Base-by-base conservation (phyloP, 208 protist genomes). In the Porcisia hertigi region DNA sequence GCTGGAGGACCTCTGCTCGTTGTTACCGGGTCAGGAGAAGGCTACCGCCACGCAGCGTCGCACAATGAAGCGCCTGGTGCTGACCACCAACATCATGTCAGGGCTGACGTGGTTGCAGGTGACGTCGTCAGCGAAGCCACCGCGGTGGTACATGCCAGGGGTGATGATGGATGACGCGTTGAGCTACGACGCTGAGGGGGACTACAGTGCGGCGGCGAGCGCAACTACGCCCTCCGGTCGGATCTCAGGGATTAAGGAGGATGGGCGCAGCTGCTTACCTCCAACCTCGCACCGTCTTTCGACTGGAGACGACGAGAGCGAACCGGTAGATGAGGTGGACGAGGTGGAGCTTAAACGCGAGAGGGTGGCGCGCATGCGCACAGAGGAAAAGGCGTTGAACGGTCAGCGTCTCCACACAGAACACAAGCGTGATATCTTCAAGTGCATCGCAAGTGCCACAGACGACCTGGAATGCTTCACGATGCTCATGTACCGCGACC, bases 391-490 rank as follows among this genome's bases (percentile, higher is more conserved):
- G 72, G 92, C 89, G 2, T 75, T 88, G 41, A 82, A 86, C 36
- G 90, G 88, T 1, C 92, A 96, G 73, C 83, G 90, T 16, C 81
- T 96, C 25, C 93, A 84, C 73, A 92, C 90, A 34, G 90, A 96
- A 63, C 83, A 90, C 72, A 92, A 93, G 81, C 82, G 84, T 3
- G 90, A 94, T 36, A 87, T 96, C 45, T 96, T 96, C 76, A 71
- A 84, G 59, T 82, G 77, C 73, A 76, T 94, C 53, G 77, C 81
- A 9, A 81, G 73, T 65, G 81, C 92, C 34, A 80, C 86, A 1
- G 92, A 94, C 76, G 92, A 94, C 65, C 47, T 94, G 36, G 92
- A 96, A 81, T 91, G 85, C 80, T 96, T 94, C 71, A 88, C 71
- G 57, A 75, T 92, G 75, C 90, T 96, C 63, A 92, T 94, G 87